Conservation (phyloP, 2,329 filamentous ascomycete species). For the Cladosporium cucumerinum region DNA sequence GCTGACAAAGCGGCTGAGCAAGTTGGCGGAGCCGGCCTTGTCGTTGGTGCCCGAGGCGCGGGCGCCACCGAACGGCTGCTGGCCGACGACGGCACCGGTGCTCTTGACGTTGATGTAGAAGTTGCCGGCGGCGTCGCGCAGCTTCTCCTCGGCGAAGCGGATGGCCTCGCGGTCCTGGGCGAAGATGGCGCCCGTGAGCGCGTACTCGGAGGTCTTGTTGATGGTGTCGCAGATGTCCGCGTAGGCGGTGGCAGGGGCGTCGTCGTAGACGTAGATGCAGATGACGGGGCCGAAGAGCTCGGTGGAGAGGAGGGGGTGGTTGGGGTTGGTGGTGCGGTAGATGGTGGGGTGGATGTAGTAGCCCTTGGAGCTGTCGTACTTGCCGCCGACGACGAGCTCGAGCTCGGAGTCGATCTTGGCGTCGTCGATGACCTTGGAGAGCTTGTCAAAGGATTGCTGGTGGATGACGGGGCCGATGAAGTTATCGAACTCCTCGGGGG, state of each 20-base stretch:
- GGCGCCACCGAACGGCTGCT: constrained; percentile 46
- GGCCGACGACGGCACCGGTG: constrained; percentile 44
- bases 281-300: constrained; percentile 81
- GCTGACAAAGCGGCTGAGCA: constrained; percentile 52
- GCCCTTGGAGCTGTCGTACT: constrained; percentile 70
- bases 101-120: constrained; percentile 83
- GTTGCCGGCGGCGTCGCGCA: constrained; percentile 71
- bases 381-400: constrained; percentile 69
- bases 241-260: constrained; percentile 57
- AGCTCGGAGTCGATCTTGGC: constrained; percentile 70
- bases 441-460: constrained; percentile 72
- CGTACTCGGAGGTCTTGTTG: constrained; percentile 68
- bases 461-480: constrained; percentile 87
- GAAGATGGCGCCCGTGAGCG: constrained; percentile 71
- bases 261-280: constrained; percentile 71
- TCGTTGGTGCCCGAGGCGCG: constrained; percentile 54
- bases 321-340: constrained; percentile 68
- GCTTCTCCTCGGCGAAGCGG: constrained; percentile 63
- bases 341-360: constrained; percentile 82
- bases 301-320: constrained; percentile 68
- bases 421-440: constrained; percentile 69
- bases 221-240: constrained; percentile 46
- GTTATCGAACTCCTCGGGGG: constrained; percentile 66
- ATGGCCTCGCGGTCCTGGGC: constrained; percentile 64
- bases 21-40: constrained; percentile 52